Evolutionary conservation across 2,329 filamentous ascomycete species (phyloP).

Genomic region (Ampelomyces quisqualis): DNA sequence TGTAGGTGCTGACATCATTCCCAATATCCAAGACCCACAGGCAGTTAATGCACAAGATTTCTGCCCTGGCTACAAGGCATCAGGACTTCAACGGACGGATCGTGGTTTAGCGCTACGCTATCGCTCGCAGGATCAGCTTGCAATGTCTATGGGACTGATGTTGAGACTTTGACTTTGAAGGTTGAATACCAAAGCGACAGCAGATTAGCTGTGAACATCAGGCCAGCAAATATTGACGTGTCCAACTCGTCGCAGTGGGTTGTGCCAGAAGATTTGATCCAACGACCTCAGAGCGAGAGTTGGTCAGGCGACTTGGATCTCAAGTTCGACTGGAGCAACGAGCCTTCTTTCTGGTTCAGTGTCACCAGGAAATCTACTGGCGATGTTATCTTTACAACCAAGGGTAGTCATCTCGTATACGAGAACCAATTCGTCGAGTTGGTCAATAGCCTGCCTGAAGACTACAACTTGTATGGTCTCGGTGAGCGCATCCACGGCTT

Average conservation of each 20-base stretch:
- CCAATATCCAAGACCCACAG: conserved; percentile 65
- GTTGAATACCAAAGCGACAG: conserved; percentile 68
- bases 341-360: conserved; percentile 59
- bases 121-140: conserved; percentile 58
- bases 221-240: conserved; percentile 61
- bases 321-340: conserved; percentile 55
- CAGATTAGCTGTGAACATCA: conserved; percentile 69
- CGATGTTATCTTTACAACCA: conserved; percentile 68
- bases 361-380: conserved; percentile 60
- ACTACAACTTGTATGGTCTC: conserved; percentile 75
- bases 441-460: conserved; percentile 62
- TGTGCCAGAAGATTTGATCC: conserved; percentile 63
- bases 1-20: conserved; percentile 45
- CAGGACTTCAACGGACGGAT: conserved; percentile 49
- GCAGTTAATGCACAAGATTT: conserved; percentile 63
- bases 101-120: conserved; percentile 56
- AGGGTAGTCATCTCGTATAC: conserved; percentile 65
- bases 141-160: conserved; percentile 76
- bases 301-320: conserved; percentile 48
- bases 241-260: conserved; percentile 68
- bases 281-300: conserved; percentile 53
- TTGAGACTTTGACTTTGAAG: conserved; percentile 64
- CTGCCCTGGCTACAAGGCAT: conserved; percentile 63
- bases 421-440: conserved; percentile 80
- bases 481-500: conserved; percentile 72